phyloP scores from a whole-genome alignment of 2,329 filamentous ascomycete species.

The Hymenoscyphus linearis region DNA sequence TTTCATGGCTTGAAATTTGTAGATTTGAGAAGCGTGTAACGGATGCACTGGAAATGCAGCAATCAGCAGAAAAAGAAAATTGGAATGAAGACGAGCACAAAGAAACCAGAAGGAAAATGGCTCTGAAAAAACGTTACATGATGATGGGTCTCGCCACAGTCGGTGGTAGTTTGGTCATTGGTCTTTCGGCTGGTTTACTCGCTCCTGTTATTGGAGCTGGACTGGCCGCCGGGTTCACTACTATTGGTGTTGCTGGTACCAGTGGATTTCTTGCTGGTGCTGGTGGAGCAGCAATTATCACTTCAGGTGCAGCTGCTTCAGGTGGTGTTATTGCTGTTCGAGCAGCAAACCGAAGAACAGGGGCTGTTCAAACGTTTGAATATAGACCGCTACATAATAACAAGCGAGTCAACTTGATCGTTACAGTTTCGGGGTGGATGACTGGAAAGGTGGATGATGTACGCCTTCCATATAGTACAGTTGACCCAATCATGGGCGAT shows the following conservation, averaged over 20 bases:
- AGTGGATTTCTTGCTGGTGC: conserved; percentile 84
- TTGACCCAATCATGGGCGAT: conserved; percentile 97
- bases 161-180: conserved; percentile 90
- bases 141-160: conserved; percentile 97
- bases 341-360: conserved; percentile 82
- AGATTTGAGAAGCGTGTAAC: conserved; percentile 96
- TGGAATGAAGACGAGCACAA: conserved; percentile 98
- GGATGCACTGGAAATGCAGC: conserved; percentile 96
- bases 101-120: conserved; percentile 74
- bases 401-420: conserved; percentile 90
- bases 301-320: conserved; percentile 78
- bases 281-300: conserved; percentile 90
- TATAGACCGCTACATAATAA: conserved; percentile 97
- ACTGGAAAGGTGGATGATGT: conserved; percentile 97
- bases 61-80: conserved; percentile 87
- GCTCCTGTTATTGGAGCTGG: conserved; percentile 93
- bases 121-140: conserved; percentile 76
- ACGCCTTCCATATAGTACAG: conserved; percentile 88
- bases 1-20: conserved; percentile 89
- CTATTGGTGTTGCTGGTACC: conserved; percentile 87
- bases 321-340: conserved; percentile 81
- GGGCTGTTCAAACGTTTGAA: conserved; percentile 92
- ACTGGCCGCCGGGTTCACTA: conserved; percentile 89
- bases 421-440: conserved; percentile 97
- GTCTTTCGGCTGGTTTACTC: conserved; percentile 83